Conservation (phyloP, 2,329 filamentous ascomycete genomes). For the Geosmithia flava region DNA sequence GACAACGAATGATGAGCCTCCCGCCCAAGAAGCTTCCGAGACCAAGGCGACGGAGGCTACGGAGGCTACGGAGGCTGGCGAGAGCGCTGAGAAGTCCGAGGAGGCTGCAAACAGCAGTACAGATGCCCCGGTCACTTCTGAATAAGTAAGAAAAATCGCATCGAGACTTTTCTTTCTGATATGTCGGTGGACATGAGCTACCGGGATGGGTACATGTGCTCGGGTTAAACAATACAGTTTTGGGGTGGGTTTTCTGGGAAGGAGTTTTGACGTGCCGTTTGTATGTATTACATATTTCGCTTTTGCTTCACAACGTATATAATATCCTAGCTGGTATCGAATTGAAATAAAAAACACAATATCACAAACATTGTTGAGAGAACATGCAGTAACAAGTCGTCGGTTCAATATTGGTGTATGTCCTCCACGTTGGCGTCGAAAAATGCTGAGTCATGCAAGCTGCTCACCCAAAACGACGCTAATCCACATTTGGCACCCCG, state of each 20-base stretch:
- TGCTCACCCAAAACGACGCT: neutral
- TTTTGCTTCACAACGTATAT: neutral
- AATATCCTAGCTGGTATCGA: neutral
- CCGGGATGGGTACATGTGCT: neutral
- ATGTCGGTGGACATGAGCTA: neutral
- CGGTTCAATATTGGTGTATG: neutral
- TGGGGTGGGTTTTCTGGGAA: neutral
- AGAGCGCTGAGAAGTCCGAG: neutral
- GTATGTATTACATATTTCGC: neutral
- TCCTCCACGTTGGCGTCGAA: neutral
- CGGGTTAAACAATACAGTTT: neutral
- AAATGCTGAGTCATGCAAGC: neutral
- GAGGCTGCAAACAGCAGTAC: neutral
- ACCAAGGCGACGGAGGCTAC: constrained; percentile 1
- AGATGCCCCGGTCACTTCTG: neutral
- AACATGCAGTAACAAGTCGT: neutral
- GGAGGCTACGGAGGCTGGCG: neutral
- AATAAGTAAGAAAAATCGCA: neutral
- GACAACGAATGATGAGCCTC: constrained; percentile 1
- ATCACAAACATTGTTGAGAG: neutral
- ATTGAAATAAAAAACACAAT: too few species aligned
- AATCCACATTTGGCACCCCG: neutral
- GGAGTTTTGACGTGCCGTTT: neutral
- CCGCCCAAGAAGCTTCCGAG: neutral
- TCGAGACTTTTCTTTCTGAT: neutral